phyloP scores from a whole-genome alignment of 192 early-diverging fungal species.

The Podila clonocystis region DNA sequence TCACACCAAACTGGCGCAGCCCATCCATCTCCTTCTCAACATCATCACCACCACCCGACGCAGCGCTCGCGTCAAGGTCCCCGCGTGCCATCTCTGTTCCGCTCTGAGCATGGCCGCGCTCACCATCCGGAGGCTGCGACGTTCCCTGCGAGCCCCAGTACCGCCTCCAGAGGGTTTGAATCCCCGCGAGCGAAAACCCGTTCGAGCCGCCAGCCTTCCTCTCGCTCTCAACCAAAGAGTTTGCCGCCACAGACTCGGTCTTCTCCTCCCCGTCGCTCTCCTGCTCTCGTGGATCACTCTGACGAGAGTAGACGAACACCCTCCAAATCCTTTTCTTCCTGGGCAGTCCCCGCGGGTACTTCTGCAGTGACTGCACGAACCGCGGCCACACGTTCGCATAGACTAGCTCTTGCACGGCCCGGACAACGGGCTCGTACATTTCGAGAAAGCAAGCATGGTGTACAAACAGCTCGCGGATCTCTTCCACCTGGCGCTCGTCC shows the following conservation, averaged over 20 bases:
- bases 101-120: background rate
- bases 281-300: background rate
- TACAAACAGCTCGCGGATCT: constrained; percentile 27
- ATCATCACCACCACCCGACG: background rate
- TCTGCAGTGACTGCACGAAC: constrained; percentile 34
- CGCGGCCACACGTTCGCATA: constrained; percentile 47
- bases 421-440: constrained; percentile 43
- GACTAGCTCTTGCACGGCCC: constrained; percentile 34
- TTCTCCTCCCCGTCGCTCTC: background rate
- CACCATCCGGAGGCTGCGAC: background rate
- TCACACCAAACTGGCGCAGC: constrained; percentile 32
- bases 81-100: background rate
- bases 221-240: background rate
- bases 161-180: background rate
- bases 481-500: background rate
- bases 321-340: constrained; percentile 16
- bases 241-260: background rate
- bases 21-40: background rate
- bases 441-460: constrained; percentile 22
- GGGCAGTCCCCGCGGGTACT: constrained; percentile 8
- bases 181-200: background rate
- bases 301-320: background rate
- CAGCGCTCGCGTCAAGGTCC: background rate
- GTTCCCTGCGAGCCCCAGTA: background rate
- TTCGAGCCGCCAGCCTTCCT: background rate